phyloP scores from a whole-genome alignment of 257 asterid genomes.

The Solanum pennellii region DNA sequence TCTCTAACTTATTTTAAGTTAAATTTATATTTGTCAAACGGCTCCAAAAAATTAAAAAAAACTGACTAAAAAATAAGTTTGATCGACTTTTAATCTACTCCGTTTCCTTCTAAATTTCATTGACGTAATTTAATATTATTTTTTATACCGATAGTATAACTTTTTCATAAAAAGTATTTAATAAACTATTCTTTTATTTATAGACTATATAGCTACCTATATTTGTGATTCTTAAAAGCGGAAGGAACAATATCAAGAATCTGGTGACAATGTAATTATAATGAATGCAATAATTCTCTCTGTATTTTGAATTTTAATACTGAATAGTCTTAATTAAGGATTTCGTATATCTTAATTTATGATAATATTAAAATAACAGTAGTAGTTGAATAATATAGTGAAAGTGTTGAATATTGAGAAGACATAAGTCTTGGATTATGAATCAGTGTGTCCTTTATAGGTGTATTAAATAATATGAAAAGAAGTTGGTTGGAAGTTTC shows the following conservation, averaged over 20 bases:
- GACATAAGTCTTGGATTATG: background rate
- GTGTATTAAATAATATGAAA: conserved; percentile 2
- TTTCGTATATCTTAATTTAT: background rate
- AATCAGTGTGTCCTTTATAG: background rate
- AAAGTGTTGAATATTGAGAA: background rate
- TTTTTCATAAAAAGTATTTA: background rate
- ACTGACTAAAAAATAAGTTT: background rate
- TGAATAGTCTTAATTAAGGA: background rate
- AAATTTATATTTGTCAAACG: too few species aligned
- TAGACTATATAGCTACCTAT: background rate
- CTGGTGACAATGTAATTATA: background rate
- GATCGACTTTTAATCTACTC: too few species aligned
- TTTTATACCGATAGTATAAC: background rate
- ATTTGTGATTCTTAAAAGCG: background rate
- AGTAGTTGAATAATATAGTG: background rate
- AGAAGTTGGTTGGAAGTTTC: conserved; percentile 1
- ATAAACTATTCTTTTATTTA: background rate
- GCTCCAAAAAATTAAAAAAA: too few species aligned
- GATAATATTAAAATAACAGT: background rate
- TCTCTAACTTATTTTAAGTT: background rate
- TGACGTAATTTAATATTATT: background rate
- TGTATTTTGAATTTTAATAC: background rate
- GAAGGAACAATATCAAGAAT: background rate
- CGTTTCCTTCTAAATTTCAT: background rate
- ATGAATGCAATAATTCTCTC: background rate